Evolutionary conservation across 345 rosid genomes (phyloP).

Genomic region (Laguncularia racemosa): DNA sequence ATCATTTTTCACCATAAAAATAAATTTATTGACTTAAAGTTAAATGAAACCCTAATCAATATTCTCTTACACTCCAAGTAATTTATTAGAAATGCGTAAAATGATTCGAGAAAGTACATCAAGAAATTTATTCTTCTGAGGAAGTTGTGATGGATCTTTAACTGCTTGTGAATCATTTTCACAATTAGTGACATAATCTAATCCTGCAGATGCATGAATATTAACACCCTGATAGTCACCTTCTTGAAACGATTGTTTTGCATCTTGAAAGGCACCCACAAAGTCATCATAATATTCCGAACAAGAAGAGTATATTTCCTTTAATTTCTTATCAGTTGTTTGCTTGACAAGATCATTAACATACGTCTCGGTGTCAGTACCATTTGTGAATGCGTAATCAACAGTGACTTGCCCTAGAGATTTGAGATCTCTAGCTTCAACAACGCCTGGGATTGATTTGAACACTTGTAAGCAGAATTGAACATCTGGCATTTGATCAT

Average conservation of each 20-base stretch:
- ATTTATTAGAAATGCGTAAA: slow-evolving; percentile 2
- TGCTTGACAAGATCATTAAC: neutral
- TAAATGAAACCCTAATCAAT: too few relatives aligned
- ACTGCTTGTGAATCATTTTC: neutral
- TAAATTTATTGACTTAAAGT: too few relatives aligned
- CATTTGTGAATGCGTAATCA: neutral
- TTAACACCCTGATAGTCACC: slow-evolving; percentile 1
- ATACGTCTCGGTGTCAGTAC: neutral
- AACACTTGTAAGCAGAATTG: slow-evolving; percentile 5
- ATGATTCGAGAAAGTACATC: slow-evolving; percentile 15
- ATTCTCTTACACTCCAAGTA: neutral
- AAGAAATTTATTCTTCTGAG: slow-evolving; percentile 16
- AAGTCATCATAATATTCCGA: slow-evolving; percentile 4
- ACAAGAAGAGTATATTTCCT: slow-evolving; percentile 6
- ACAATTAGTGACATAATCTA: slow-evolving; percentile 5
- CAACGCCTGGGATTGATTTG: slow-evolving; percentile 3
- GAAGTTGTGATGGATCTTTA: slow-evolving; percentile 2
- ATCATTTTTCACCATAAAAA: too few relatives aligned
- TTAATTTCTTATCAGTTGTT: slow-evolving; percentile 2
- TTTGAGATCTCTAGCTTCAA: neutral
- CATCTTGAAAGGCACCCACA: neutral
- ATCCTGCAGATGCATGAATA: neutral
- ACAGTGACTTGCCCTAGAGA: slow-evolving; percentile 4
- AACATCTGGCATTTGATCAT: too few relatives aligned
- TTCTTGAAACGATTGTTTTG: neutral